These are phyloP conservation scores for Leccinum boreale DNA, from an alignment of 768 basidiomycete species.

Conservation along the genomic window DNA sequence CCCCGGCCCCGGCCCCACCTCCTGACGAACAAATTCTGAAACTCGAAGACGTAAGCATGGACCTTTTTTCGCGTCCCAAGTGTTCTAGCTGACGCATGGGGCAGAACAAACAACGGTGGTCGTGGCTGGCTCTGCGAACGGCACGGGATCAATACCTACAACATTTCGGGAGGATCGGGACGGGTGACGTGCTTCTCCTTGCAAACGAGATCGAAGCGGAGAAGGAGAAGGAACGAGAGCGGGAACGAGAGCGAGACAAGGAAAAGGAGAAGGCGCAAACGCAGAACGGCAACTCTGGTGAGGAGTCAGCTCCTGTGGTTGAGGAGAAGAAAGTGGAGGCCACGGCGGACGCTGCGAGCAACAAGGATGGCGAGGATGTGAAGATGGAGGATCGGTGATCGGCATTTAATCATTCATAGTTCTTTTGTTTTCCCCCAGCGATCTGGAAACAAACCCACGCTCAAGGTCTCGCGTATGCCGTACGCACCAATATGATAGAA, in stretches of 20 bases:
- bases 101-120: slow-evolving; percentile 73
- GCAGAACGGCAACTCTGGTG: slow-evolving; percentile 18
- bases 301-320: slow-evolving; percentile 32
- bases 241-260: slow-evolving; percentile 35
- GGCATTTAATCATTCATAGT: neutral
- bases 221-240: slow-evolving; percentile 37
- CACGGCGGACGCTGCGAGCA: slow-evolving; percentile 19
- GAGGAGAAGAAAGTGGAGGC: slow-evolving; percentile 27
- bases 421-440: neutral
- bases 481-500: too few relatives aligned
- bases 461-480: too few relatives aligned
- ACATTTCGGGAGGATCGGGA: slow-evolving; percentile 80
- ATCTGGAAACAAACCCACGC: too few relatives aligned
- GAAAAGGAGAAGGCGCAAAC: slow-evolving; percentile 28
- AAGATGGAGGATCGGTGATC: slow-evolving; percentile 45
- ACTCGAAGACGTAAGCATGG: slow-evolving; percentile 55
- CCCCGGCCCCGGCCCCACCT: slow-evolving; percentile 26
- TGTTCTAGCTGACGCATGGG: slow-evolving; percentile 10
- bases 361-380: slow-evolving; percentile 40
- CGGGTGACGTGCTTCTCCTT: slow-evolving; percentile 62
- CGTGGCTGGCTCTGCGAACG: slow-evolving; percentile 79
- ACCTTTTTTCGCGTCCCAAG: neutral
- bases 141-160: slow-evolving; percentile 71
- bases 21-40: slow-evolving; percentile 51
- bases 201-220: slow-evolving; percentile 35